Base-by-base conservation (phyloP, 1,284 basidiomycete genomes). In the Apiotrichum mycotoxinovorans region DNA sequence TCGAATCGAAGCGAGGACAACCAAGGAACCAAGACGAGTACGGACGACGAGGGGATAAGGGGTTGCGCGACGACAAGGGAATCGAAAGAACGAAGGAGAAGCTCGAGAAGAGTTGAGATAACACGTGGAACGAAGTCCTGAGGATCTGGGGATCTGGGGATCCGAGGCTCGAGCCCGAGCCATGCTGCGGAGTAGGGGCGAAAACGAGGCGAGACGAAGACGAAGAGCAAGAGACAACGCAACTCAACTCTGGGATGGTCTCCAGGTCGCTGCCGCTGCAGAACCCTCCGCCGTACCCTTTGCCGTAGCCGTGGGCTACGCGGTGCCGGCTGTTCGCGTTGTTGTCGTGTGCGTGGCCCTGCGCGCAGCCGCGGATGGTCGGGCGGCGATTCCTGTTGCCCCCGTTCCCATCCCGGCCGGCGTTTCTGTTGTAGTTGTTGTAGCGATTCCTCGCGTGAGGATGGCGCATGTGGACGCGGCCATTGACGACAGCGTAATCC, bases 251-350 rank as follows among this genome's bases (percentile, higher is more conserved):
- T 3, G 46, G 34, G 14, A 48, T 48, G 11, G 46, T 48, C 30
- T 48, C 46, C 14, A 48, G 46, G 23, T 48, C 46, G 46, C 46
- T 48, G 20, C 46, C 46, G 34, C 20, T 23, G 34, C 46, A 35
- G 22, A 33, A 48, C n/a, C 34, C 17, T 2, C 23, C 30, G 45
- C 30, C 22, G 34, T 46, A 46, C 17, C 44, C 26, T 26, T 33
- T 46, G 7, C 44, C 30, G 44, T 27, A 37, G 4, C 23, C 42
- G 42, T 26, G 42, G 4, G 42, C 8, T 7, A 22, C 17, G n/a
- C 40, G n/a, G 25, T 27, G 42, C 4, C 23, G 4, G 25, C 26
- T 8, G 10, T n/a, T 9, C n/a, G 5, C 8, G 10, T n/a, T 4
- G 20, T 41, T 22, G 20, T 20, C 40, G 40, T 41, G 40, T 10